A percentile compares a stretch with the other conserved stretches of the same genome.
Evolutionary conservation across 208 protist genomes (phyloP).

Genomic region (Wallacemonas sp.): DNA sequence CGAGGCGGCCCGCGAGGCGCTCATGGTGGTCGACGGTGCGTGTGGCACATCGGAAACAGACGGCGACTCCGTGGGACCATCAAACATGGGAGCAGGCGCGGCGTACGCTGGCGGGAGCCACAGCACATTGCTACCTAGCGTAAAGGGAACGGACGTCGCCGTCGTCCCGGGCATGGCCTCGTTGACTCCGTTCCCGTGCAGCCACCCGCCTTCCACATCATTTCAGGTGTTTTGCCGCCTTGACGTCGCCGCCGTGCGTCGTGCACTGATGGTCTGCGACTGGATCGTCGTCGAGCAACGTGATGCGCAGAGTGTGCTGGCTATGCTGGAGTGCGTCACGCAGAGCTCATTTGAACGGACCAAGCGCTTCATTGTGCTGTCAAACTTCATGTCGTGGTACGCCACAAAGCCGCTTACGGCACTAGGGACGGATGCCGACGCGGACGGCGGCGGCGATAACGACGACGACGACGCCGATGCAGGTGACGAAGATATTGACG

Average conservation of each 20-base stretch:
- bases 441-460: slow-evolving; percentile 21
- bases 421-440: slow-evolving; percentile 15
- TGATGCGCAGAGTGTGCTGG: slow-evolving; percentile 80
- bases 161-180: neutral
- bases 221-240: slow-evolving; percentile 49
- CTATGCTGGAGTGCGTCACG: slow-evolving; percentile 71
- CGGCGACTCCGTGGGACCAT: neutral
- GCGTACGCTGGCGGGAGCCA: slow-evolving; percentile 7
- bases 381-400: slow-evolving; percentile 89
- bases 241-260: slow-evolving; percentile 47
- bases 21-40: neutral
- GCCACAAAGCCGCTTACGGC: slow-evolving; percentile 64
- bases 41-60: neutral
- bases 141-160: neutral
- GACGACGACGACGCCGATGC: slow-evolving; percentile 15
- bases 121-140: slow-evolving; percentile 9
- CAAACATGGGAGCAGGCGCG: neutral
- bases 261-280: slow-evolving; percentile 63
- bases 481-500: slow-evolving; percentile 15
- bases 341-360: slow-evolving; percentile 50
- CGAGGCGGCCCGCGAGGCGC: slow-evolving; percentile 17
- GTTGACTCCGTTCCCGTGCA: neutral
- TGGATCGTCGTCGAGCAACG: slow-evolving; percentile 84
- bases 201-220: slow-evolving; percentile 3
- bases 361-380: slow-evolving; percentile 88